Base-by-base conservation (phyloP, 768 basidiomycete species). In the Serendipita sp. region DNA sequence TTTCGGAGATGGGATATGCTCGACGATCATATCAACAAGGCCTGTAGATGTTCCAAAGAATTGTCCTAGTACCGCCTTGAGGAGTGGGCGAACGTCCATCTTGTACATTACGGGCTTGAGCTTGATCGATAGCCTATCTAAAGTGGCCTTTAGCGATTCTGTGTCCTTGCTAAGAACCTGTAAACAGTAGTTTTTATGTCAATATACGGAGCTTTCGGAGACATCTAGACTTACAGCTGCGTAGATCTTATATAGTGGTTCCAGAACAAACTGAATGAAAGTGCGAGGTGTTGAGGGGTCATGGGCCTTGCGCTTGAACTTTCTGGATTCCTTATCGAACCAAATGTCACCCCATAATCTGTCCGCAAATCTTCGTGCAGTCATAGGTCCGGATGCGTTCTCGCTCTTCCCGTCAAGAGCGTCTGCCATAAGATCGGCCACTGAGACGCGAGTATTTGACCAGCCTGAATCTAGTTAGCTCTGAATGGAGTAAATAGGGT, bases 261-360 rank as follows among this genome's bases (percentile, higher is more conserved):
- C 91, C 69, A 99, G 78, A 69, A 99, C 86, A 75, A 99, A 99
- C 71, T 96, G 88, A 48, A 96, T 89, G 69, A 99, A 99, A 37
- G 89, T 84, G 31, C 96, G 81, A 60, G 81, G 80, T 46, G 83
- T 78, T 69, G 92, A 90, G 0, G 87, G 81, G 69, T 92, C 92
- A 3, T 81, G 75, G 45, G 83, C 83, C 72, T 92, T 93, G 58
- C 91, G 84, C 2, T 85, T 86, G 73, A 99, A 99, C 72, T 93
- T 93, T 65, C 92, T 84, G 16, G 82, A 83, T 65, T 89, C 84
- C 46, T 78, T 71, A 74, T 93, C 84, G 75, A 89, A 97, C 76
- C 92, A 99, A 70, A 98, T 91, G 75, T 98, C 94, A 15, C 96
- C 96, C 96, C 96, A 99, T 13, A 99, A 81, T 40, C 96, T 83